Evolutionary conservation across 352 stramenopile genomes (phyloP), one percentile per base, ranked within the genome.

Genomic region (Phytophthora nicotianae): DNA sequence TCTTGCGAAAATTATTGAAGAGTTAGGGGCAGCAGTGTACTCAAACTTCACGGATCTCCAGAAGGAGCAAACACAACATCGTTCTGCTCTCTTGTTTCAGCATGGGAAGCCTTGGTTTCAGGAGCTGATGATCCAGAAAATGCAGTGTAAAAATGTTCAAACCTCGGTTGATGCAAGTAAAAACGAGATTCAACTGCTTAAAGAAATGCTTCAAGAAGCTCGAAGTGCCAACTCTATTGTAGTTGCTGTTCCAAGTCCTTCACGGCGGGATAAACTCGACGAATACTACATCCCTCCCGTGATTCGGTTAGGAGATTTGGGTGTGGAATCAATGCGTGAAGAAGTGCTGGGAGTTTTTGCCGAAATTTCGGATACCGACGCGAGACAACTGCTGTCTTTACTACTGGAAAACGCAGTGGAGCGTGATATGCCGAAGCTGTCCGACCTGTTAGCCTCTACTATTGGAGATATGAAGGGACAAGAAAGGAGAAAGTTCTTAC

Each of bases 321-420:
- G 74, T 33, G 76, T 81, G 38, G 70, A 81, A 62, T 75, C 72
- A 0, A 65, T 74, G 16, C 64, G 55, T 27, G 57, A 78, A 1
- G 75, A 91, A 57, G 71, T 91, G 0, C 3, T 79, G 46, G 65
- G 75, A n/a, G 62, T 81, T 20, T 88, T 88, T 58, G 64, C 62
- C 8, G 62, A 72, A 9, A 40, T 87, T 2, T 69, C 72, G 0
- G 53, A 69, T 1, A 24, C 40, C 1, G 76, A 91, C 13, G 78
- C 78, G 8, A 21, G 53, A 1, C 67, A 72, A n/a, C n/a, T 89
- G 3, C 47, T 89, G 4, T 55, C 43, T 20, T 43, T 62, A 11
- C 38, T 89, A 2, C 49, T 88, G 10, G 68, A 83, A 53, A 78
- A 78, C 23, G 70, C 66, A 10, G 58, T 59, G 0, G 74, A 83